Percentiles rank a stretch among this genome's conserved stretches.
Conservation (phyloP, 2,329 filamentous ascomycete genomes). For the Colletotrichum musae region DNA sequence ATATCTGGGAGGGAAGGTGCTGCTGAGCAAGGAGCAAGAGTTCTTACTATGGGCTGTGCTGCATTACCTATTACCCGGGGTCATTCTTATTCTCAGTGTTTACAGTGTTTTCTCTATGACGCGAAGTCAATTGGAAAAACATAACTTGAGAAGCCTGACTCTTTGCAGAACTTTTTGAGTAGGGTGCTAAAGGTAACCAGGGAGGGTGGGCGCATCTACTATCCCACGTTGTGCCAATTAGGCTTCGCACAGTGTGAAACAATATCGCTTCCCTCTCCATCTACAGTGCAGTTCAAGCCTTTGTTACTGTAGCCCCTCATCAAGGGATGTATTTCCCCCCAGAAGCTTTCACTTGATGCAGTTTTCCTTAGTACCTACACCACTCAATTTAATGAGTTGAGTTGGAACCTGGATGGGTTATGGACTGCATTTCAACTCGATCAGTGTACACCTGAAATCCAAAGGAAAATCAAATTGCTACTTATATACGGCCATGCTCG, state of each 20-base stretch:
- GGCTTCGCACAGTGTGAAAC: neutral
- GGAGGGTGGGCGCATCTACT: no score
- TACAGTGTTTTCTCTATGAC: no score
- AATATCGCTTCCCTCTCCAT: no score
- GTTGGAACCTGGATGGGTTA: conserved; percentile 4
- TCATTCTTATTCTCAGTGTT: no score
- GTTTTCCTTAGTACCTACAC: conserved; percentile 24
- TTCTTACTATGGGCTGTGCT: neutral
- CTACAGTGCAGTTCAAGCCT: neutral
- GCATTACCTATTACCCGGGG: no score
- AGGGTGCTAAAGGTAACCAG: no score
- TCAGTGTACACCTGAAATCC: neutral
- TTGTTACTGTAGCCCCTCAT: conserved; percentile 36
- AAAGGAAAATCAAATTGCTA: neutral
- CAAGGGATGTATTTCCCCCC: conserved; percentile 29
- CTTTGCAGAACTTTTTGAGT: no score
- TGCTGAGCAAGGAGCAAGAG: neutral
- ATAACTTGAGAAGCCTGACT: no score
- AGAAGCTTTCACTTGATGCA: conserved; percentile 26
- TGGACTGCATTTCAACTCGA: neutral
- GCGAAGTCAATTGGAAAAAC: no score
- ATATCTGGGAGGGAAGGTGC: conserved; percentile 4
- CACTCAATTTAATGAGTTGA: conserved; percentile 15
- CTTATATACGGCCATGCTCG: conserved; percentile 12
- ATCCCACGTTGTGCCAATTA: neutral